Base-by-base conservation (phyloP, 805 yeast genomes). In the Priceomyces castillae region DNA sequence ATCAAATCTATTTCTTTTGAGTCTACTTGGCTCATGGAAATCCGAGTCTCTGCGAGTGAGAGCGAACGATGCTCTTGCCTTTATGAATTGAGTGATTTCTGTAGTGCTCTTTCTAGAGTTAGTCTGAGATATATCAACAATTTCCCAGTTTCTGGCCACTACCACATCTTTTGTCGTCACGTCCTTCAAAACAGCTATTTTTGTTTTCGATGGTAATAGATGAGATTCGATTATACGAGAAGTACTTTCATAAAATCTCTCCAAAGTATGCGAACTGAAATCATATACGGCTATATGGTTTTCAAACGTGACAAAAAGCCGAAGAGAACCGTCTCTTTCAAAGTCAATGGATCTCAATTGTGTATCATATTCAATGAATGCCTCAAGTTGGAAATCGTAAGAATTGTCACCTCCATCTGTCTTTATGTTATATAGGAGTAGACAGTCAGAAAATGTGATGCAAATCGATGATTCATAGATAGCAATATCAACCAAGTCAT, bases 1-100 rank as follows among this genome's bases (percentile, higher is more conserved):
- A 20, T 35, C 34, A 30, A 46, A 46, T 26, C 44, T 19, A 23
- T 44, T 44, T 31, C 47, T 28, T 17, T 37, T 41, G 4, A 35
- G 20, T 17, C 48, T 42, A n/a, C 41, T 46, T 41, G 42, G 31
- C 19, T 48, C 52, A 18, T 11, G 26, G 26, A 41, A 46, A 26
- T 46, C 50, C 3, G 47, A 49, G 25, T 50, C 54, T 17, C 36
- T 16, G 19, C 36, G 36, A 16, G 20, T 11, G 7, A 19, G 23
- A 4, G 23, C 19, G 4, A 33, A 11, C 12, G 36, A 33, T 4
- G 23, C n/a, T 15, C 36, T 33, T 15, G 6, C 12, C 19, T 33
- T 33, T 12, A 28, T 6, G 5, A n/a, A n/a, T 11, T 28, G 15
- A n/a, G 31, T 11, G 15, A 28, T 28, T 11, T 28, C 31, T 10